phyloP scores from a whole-genome alignment of 177 flowering plant genomes.

The Telopea speciosissima region DNA sequence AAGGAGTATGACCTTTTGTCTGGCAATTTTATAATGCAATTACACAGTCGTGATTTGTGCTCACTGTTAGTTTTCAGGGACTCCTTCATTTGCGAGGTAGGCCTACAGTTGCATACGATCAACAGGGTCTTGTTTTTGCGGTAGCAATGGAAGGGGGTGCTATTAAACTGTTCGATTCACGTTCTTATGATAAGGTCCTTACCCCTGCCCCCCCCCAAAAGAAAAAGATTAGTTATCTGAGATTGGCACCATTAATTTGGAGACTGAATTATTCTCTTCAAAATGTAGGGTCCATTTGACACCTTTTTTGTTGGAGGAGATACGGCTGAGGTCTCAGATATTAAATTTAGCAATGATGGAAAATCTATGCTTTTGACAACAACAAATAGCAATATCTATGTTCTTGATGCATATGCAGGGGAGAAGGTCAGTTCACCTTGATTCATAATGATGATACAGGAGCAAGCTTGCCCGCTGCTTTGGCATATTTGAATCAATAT shows the following conservation, averaged over 20 bases:
- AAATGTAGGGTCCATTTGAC: constrained; percentile 88
- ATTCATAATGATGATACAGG: constrained; percentile 1
- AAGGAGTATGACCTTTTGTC: background rate
- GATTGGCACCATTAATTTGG: background rate
- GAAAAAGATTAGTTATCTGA: background rate
- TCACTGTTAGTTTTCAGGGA: constrained; percentile 81
- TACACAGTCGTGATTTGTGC: constrained; percentile 27
- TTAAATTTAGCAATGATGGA: constrained; percentile 98
- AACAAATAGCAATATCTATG: constrained; percentile 71
- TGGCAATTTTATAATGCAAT: constrained; percentile 1
- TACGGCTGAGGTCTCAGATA: constrained; percentile 91
- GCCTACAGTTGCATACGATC: constrained; percentile 96
- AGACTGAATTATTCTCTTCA: constrained; percentile 3
- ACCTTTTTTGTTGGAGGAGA: constrained; percentile 96
- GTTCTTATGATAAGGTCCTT: constrained; percentile 93
- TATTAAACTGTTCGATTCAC: constrained; percentile 93
- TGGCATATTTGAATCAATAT: background rate
- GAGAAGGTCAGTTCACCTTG: constrained; percentile 58
- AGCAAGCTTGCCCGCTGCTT: background rate
- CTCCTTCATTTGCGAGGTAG: constrained; percentile 86
- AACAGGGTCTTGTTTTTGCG: constrained; percentile 98
- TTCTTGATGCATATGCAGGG: constrained; percentile 96
- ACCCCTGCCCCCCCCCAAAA: background rate
- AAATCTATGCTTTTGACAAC: constrained; percentile 95
- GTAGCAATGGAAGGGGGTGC: constrained; percentile 99